phyloP scores from a whole-genome alignment of 208 protist genomes.

The Trichomonas gallinae region DNA sequence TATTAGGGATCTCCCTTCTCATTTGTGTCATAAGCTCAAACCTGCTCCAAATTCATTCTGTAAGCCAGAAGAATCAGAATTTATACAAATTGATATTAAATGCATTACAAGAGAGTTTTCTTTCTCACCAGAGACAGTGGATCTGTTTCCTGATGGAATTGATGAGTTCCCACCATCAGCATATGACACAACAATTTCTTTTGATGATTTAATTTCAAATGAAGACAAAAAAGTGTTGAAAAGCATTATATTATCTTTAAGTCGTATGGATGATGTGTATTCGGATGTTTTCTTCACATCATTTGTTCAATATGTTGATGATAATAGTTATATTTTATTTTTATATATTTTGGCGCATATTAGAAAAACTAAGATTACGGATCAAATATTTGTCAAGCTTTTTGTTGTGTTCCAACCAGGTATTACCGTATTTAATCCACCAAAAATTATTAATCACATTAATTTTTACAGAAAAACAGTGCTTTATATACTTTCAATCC shows the following conservation, averaged over 20 bases:
- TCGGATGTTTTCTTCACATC: background rate
- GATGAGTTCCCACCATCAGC: background rate
- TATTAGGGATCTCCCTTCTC: background rate
- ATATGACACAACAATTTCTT: background rate
- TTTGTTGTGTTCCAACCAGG: background rate
- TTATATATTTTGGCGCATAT: background rate
- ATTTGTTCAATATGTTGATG: background rate
- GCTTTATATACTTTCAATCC: background rate
- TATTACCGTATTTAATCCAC: background rate
- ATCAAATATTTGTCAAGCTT: background rate
- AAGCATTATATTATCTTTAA: background rate
- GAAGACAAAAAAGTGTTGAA: background rate
- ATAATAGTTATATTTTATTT: background rate
- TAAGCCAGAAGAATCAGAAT: background rate
- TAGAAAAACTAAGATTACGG: background rate
- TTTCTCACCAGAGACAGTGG: background rate
- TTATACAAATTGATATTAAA: background rate
- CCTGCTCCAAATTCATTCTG: background rate
- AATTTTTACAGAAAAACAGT: background rate
- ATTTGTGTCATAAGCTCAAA: background rate
- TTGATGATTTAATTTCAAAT: background rate
- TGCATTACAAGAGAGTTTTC: background rate
- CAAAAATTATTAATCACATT: background rate
- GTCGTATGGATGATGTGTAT: background rate
- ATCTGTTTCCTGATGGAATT: background rate